Evolutionary conservation across 306 rosid genomes (phyloP).

Genomic region (Medicago lupulina): DNA sequence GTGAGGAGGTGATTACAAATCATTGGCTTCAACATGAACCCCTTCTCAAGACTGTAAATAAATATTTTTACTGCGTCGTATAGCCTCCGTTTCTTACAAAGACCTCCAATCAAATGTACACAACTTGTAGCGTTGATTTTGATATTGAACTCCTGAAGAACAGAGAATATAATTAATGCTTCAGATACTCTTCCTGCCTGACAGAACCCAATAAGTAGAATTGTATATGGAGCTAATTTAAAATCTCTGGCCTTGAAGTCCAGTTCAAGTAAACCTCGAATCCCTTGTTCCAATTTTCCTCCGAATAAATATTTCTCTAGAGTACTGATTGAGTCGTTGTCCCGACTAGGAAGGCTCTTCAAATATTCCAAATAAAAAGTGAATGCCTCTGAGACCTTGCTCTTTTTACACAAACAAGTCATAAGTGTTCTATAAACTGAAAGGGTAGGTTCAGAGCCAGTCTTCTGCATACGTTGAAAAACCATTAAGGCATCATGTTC

Average conservation of each 20-base stretch:
- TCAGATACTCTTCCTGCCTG: constrained; percentile 55
- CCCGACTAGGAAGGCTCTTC: constrained; percentile 51
- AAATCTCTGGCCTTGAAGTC: constrained; percentile 63
- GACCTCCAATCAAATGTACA: constrained; percentile 65
- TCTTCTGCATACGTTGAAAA: constrained; percentile 58
- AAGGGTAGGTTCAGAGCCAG: constrained; percentile 53
- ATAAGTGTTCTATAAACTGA: constrained; percentile 60
- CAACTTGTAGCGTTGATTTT: constrained; percentile 73
- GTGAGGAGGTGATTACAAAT: constrained; percentile 52
- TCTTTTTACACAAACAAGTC: constrained; percentile 76
- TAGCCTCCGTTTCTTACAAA: constrained; percentile 55
- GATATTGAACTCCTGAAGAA: constrained; percentile 66
- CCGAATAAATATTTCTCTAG: constrained; percentile 55
- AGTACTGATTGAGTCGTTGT: constrained; percentile 48
- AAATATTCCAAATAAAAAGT: constrained; percentile 70
- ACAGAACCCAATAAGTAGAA: constrained; percentile 85
- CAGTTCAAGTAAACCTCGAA: constrained; percentile 63
- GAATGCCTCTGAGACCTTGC: constrained; percentile 56
- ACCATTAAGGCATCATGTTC: constrained; percentile 71
- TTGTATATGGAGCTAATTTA: constrained; percentile 69
- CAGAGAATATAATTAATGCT: constrained; percentile 61
- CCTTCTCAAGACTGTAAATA: constrained; percentile 64
- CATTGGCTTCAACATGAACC: constrained; percentile 50
- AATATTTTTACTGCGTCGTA: constrained; percentile 62
- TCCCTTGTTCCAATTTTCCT: constrained; percentile 56